Base-by-base conservation (phyloP, 2,329 filamentous ascomycete genomes). In the Cladosporium sp. region DNA sequence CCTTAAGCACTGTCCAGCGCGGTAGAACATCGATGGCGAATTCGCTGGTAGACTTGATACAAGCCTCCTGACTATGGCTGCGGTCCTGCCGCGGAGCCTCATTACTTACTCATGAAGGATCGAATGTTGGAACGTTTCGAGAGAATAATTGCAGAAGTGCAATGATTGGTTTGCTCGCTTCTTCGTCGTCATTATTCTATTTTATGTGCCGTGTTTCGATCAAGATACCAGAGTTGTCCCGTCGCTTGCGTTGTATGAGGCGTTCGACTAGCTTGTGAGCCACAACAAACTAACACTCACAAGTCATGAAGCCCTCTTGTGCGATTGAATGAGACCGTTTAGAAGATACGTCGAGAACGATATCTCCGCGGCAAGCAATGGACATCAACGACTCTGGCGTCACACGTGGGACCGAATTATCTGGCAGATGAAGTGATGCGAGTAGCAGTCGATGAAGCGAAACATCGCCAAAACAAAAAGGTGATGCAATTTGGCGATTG, bases 91-190 rank as follows among this genome's bases (percentile, higher is more conserved):
- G 52, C 52, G 52, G 52, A 55, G 28, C 28, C 52, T 12, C 28
- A 21, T 18, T n/a, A n/a, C n/a, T 34, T 32, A 55, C 52, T 34
- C 18, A 18, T 30, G 24, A 5, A 47, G n/a, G n/a, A 55, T 30
- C 6, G 15, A 55, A 6, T 30, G 32, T 21, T 55, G 52, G n/a
- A 34, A 55, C 10, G 28, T 26, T 30, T 30, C 15, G 21, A 21
- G 21, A 55, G 18, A n/a, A n/a, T 21, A 21, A n/a, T 21, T 14
- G 30, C 32, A 14, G 12, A 12, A 30, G 2, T 14, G 28, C n/a
- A 30, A 7, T n/a, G 28, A 55, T 55, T 55, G 52, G 52, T 7
- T 34, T 30, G 52, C 52, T 55, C 52, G 52, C 52, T 55, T 34
- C 32, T 12, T 34, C 18, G 18, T n/a, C 28, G 30, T 55, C 26